Evolutionary conservation across 352 stramenopile genomes (phyloP), one percentile per base, ranked within the genome.

Genomic region (Bremia lactucae): DNA sequence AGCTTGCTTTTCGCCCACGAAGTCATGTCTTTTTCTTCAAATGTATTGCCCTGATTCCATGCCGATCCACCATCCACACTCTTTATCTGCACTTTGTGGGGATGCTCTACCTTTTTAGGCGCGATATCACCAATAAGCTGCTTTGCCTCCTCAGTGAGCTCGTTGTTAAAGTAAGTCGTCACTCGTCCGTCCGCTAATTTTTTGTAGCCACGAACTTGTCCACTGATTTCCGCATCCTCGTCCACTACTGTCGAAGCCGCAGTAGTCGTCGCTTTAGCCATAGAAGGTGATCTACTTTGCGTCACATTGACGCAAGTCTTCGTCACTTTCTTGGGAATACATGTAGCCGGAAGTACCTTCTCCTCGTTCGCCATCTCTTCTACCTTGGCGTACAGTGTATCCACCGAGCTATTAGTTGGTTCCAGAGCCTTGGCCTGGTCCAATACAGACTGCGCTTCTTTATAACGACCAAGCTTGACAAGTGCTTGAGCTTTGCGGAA

Each of bases 141-240:
- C 55, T 97, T 98, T n/a, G 87, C 88, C 50, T 98, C 88, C 38
- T 98, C 94, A 16, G 83, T 95, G 11, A 98, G 76, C 55, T 98
- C 95, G 55, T 97, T 96, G 80, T 99, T 96, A 66, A 99, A 99
- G 50, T 97, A 99, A 13, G 94, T 98, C 35, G 96, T 99, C 48
- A 96, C 96, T 46, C 95, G 95, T 20, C 96, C 96, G 53, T 98
- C 90, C n/a, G 78, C 72, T 20, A 95, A 86, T 62, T 95, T 97
- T 69, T 97, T 97, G 75, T 98, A 98, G 10, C 94, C 94, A 22
- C 91, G 69, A 31, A 97, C 64, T 8, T 80, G 50, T 26, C 51
- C 62, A 14, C 56, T 57, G 13, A 86, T 65, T 10, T 84, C 68
- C 7, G 33, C 40, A 19, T 93, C 81, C 1, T 90, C 76, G 2